phyloP scores from a whole-genome alignment of 768 basidiomycete genomes.

The Psilocybe cyanescens region DNA sequence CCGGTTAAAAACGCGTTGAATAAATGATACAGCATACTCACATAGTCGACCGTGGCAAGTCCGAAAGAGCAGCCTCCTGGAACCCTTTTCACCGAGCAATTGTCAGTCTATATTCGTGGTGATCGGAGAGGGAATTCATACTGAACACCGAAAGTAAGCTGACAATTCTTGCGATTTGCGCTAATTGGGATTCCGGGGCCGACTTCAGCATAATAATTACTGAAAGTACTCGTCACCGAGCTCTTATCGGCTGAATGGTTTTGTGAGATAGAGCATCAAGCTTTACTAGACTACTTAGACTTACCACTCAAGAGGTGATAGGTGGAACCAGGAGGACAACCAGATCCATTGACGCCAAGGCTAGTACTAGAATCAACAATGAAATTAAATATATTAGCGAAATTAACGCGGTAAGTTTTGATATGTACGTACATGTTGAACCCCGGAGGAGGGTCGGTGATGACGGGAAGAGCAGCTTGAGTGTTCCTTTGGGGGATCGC shows the following conservation, averaged over 20 bases:
- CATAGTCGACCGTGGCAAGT: conserved; percentile 26
- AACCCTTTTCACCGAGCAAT: conserved; percentile 10
- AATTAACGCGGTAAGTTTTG: not conserved
- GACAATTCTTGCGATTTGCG: conserved; percentile 28
- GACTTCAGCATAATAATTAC: conserved; percentile 26
- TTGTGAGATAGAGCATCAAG: not conserved
- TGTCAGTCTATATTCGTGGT: not conserved
- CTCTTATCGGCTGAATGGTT: conserved; percentile 18
- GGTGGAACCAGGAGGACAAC: conserved; percentile 24
- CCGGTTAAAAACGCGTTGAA: not conserved
- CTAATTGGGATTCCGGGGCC: conserved; percentile 27
- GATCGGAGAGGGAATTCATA: conserved; percentile 2
- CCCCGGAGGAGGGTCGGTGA: conserved; percentile 23
- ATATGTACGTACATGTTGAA: conserved; percentile 24
- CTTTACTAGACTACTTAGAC: not conserved
- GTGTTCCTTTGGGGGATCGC: conserved; percentile 16
- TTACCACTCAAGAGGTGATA: conserved; percentile 24
- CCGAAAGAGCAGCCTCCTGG: conserved; percentile 29
- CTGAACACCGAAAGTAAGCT: conserved; percentile 27
- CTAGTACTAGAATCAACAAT: conserved; percentile 18
- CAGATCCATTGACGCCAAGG: conserved; percentile 24
- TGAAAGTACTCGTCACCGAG: conserved; percentile 28
- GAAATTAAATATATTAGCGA: not conserved
- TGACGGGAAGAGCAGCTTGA: conserved; percentile 10
- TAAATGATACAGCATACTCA: conserved; percentile 1